Evolutionary conservation across 2,329 filamentous ascomycete genomes (phyloP), one percentile per base, ranked within the genome.

Genomic region (Coniosporium tulheliwenetii): DNA sequence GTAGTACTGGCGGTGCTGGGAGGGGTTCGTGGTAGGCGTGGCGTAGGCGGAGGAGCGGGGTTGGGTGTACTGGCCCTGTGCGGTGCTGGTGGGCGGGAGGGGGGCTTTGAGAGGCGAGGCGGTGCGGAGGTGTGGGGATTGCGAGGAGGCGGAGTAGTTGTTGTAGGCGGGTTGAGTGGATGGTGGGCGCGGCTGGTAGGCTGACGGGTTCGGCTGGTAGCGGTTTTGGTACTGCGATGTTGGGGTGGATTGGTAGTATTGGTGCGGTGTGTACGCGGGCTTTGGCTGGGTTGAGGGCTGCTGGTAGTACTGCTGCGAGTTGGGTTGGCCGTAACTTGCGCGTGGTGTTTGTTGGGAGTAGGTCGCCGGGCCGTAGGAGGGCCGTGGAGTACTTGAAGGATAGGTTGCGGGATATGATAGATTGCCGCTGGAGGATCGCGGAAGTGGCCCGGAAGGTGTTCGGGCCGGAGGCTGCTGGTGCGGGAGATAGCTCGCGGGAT

Each of bases 291-390:
- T 19, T 13, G 37, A 10, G 3, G 16, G 37, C 30, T 30, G 37
- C 9, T 30, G 37, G 37, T 30, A 31, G 30, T 50, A 49, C 33
- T 49, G 47, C 15, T 46, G 43, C 14, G 44, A 47, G 30, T 47
- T 49, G 10, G 45, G 26, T 39, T 53, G 50, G 29, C 47, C 44
- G 36, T 55, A 53, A 13, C 43, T 40, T 5, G 46, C 40, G 34
- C 54, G 48, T 36, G 47, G 50, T 37, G 52, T 45, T 30, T 52
- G 47, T 30, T 45, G 46, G 8, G 37, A 41, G 38, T 50, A 52
- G 10, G 43, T 38, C 3, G 48, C 40, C 31, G 40, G 30, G 13
- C 9, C 7, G 34, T 39, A 26, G 30, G 37, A 32, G 48, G 46
- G 10, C n/a, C 37, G 37, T 13, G 10, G 37, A n/a, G 19, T 12